Evolutionary conservation across 139 green algal species (phyloP).

Genomic region (Spirogloea muscicola): DNA sequence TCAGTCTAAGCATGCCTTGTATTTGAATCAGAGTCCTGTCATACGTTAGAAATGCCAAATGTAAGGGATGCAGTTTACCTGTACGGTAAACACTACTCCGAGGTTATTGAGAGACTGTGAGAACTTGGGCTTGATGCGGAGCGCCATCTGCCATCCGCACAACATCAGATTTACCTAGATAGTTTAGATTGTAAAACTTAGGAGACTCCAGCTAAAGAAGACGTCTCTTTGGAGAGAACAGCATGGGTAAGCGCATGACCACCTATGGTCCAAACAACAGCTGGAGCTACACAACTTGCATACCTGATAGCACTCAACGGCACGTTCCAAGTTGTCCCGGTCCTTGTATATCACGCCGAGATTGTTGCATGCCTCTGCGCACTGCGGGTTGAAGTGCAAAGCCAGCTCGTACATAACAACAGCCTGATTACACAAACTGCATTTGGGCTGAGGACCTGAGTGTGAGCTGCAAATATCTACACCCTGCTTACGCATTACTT

Average conservation of each 20-base stretch:
- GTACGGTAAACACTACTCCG: slow-evolving; percentile 82
- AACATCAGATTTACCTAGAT: neutral
- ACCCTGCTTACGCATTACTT: no score
- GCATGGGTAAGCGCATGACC: slow-evolving; percentile 52
- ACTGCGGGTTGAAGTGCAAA: slow-evolving; percentile 66
- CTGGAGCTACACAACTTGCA: neutral
- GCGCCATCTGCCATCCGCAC: slow-evolving; percentile 28
- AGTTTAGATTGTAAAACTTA: neutral
- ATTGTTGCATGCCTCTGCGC: slow-evolving; percentile 91
- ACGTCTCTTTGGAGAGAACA: no score
- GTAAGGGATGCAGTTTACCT: slow-evolving; percentile 51
- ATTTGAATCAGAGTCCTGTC: no score
- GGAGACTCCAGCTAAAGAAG: neutral
- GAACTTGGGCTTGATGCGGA: slow-evolving; percentile 53
- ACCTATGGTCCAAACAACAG: slow-evolving; percentile 50
- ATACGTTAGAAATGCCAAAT: no score
- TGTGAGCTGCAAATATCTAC: no score
- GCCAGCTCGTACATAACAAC: slow-evolving; percentile 89
- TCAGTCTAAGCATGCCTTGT: no score
- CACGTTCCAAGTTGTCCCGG: slow-evolving; percentile 68
- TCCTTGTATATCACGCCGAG: slow-evolving; percentile 71
- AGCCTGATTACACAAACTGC: no score
- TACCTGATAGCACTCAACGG: slow-evolving; percentile 60
- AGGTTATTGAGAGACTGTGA: slow-evolving; percentile 88
- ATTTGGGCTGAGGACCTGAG: no score